These are phyloP conservation scores for Lactarius hengduanensis DNA, from an alignment of 768 basidiomycete genomes.

Conservation along the genomic window DNA sequence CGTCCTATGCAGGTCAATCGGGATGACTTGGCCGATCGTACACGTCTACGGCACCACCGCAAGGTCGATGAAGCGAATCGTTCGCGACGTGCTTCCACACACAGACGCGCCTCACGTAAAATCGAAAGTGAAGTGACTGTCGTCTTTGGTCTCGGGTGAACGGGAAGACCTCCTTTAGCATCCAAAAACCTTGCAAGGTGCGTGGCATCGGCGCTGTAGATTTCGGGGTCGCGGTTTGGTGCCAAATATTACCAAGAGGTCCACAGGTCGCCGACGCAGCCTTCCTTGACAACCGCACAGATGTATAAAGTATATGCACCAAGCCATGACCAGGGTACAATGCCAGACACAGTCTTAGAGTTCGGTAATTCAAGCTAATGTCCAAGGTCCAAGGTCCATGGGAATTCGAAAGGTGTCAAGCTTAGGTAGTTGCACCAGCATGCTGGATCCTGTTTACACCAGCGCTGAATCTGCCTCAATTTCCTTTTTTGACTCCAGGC, in stretches of 20 bases:
- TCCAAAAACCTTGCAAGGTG: slow-evolving; percentile 17
- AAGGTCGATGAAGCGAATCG: slow-evolving; percentile 25
- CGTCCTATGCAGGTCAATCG: slow-evolving; percentile 22
- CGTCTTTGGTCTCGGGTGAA: slow-evolving; percentile 20
- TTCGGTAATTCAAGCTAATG: too few species aligned
- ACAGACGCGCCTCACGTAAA: slow-evolving; percentile 6
- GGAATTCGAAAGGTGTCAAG: too few species aligned
- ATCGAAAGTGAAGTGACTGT: background rate
- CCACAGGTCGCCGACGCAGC: slow-evolving; percentile 22
- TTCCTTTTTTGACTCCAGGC: too few species aligned
- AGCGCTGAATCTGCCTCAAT: too few species aligned
- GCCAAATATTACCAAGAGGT: slow-evolving; percentile 21
- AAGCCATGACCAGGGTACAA: slow-evolving; percentile 9
- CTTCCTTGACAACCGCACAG: slow-evolving; percentile 26
- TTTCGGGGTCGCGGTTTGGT: slow-evolving; percentile 22
- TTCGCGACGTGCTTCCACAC: slow-evolving; percentile 20
- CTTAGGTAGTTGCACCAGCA: too few species aligned
- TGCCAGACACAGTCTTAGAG: too few species aligned
- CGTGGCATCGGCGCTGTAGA: slow-evolving; percentile 10
- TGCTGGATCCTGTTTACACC: too few species aligned
- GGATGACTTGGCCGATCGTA: slow-evolving; percentile 1
- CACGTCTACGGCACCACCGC: slow-evolving; percentile 12
- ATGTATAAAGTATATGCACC: slow-evolving; percentile 19
- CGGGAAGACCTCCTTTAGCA: background rate
- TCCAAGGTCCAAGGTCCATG: too few species aligned